Base-by-base conservation (phyloP, 176 grass and related monocot species). In the Rhynchospora pubera region DNA sequence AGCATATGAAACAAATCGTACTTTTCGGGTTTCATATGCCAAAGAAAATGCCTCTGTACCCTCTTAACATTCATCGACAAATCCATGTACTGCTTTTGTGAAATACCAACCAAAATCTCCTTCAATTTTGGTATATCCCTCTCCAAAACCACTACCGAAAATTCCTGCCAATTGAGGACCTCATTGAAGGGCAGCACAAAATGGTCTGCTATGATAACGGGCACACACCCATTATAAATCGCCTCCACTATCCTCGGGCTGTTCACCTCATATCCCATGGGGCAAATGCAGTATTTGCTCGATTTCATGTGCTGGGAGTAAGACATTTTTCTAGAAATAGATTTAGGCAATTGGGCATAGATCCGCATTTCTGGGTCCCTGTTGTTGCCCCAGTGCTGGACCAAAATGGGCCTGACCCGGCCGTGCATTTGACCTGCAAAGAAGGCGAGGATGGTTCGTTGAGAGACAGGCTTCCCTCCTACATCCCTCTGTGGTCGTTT, bases 221-320 rank as follows among this genome's bases (percentile, higher is more conserved):
- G 94, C 48, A 97, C 91, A 47, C 94, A 97, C 69, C 88, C 94
- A 23, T 92, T 90, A 78, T 97, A 92, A 71, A 97, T 91, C 13
- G 94, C 90, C 83, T 94, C 94, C 7, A 97, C 88, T 44, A 97
- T 94, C 34, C 94, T 91, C 4, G 94, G 94, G 22, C 94, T 94
- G 85, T 97, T 97, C 53, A 97, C 94, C 76, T 97, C 94, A 24
- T 97, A 97, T 26, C 94, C 94, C 94, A 94, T 94, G 0, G 94
- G 91, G 39, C 94, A 94, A 61, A 97, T 89, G 77, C 94, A 97
- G 56, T 82, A 97, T 34, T 87, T 97, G 83, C 88, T 97, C 1
- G 86, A 89, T 82, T 97, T 94, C 94, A 97, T 97, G 86, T 97
- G 91, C 75, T 92, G 88, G 19, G 75, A 65, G 58, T 97, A 94